Percentiles rank a stretch among this genome's conserved stretches.
Conservation (phyloP, 306 rosid species). For the Trifolium fragiferum region DNA sequence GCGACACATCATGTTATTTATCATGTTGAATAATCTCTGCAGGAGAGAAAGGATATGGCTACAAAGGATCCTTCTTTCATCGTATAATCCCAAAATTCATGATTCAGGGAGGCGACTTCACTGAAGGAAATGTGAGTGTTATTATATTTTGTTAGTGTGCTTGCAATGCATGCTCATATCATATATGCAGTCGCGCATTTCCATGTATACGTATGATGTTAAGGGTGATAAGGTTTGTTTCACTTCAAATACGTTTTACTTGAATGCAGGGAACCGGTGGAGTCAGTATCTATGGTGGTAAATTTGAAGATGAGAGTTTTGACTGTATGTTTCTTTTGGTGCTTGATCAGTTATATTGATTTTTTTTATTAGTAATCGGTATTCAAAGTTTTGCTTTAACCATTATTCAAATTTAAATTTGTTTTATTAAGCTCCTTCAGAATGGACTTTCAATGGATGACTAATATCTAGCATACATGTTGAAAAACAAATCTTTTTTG, state of each 20-base stretch:
- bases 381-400: conserved; percentile 7
- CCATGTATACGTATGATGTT: conserved; percentile 14
- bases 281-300: conserved; percentile 77
- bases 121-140: conserved; percentile 71
- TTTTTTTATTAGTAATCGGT: conserved; percentile 7
- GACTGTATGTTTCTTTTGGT: conserved; percentile 52
- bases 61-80: conserved; percentile 78
- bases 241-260: conserved; percentile 34
- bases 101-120: conserved; percentile 98
- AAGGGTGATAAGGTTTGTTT: conserved; percentile 11
- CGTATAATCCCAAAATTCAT: conserved; percentile 83
- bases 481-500: conserved; percentile 35
- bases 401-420: neutral
- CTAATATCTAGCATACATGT: conserved; percentile 1
- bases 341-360: conserved; percentile 34
- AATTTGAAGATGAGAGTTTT: conserved; percentile 78
- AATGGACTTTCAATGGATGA: conserved; percentile 8
- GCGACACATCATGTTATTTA: conserved; percentile 11
- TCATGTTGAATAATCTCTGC: conserved; percentile 39
- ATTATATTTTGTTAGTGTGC: conserved; percentile 31
- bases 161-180: neutral
- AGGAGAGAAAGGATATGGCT: conserved; percentile 97
- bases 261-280: conserved; percentile 92
- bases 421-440: neutral
- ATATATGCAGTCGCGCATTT: neutral